Evolutionary conservation across 257 asterid genomes (phyloP).

Genomic region (Rauvolfia tetraphylla): DNA sequence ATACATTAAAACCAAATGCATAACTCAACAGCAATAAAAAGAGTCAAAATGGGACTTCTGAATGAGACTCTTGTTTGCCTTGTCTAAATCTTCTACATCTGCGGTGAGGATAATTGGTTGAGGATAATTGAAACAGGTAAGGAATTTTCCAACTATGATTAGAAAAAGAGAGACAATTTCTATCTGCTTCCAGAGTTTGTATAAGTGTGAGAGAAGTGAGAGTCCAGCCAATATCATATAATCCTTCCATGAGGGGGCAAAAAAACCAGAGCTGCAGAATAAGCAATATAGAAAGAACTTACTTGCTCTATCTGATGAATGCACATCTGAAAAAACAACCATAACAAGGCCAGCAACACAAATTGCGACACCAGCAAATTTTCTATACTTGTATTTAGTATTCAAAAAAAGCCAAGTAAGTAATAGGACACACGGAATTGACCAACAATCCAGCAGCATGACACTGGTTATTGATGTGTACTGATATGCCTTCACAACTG

Average conservation of each 20-base stretch:
- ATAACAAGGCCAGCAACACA: conserved; percentile 75
- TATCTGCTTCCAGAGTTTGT: background rate
- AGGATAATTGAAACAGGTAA: background rate
- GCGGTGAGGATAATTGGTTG: too few relatives aligned
- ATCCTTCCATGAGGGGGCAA: background rate
- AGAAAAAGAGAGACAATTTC: background rate
- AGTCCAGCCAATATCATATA: background rate
- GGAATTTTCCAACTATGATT: background rate
- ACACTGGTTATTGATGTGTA: conserved; percentile 90
- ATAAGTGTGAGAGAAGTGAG: background rate
- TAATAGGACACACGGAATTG: conserved; percentile 86
- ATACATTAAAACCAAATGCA: background rate
- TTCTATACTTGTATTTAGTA: conserved; percentile 63
- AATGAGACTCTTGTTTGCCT: background rate
- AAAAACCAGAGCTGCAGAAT: background rate
- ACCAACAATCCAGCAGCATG: conserved; percentile 96
- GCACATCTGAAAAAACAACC: conserved; percentile 87
- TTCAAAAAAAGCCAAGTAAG: conserved; percentile 83
- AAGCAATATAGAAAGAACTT: conserved; percentile 24
- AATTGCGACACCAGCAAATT: conserved; percentile 58
- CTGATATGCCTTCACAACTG: conserved; percentile 97
- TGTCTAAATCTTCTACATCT: background rate
- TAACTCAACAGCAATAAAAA: background rate
- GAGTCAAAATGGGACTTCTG: background rate
- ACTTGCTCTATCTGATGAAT: conserved; percentile 74